Base-by-base conservation (phyloP, 352 stramenopile species). In the Phytophthora meadii region DNA sequence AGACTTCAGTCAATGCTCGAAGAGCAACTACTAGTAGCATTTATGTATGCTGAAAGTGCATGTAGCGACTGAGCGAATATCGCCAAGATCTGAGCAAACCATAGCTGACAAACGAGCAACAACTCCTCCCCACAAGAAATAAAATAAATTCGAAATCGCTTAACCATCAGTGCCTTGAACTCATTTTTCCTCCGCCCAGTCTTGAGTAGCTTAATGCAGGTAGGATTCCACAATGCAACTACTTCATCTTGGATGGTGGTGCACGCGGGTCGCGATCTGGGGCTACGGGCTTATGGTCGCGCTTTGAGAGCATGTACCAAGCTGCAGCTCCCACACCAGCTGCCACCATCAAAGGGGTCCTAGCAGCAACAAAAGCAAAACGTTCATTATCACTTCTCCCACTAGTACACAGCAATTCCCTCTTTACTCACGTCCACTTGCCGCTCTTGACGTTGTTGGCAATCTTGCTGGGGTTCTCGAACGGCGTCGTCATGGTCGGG, bases 301-400 rank as follows among this genome's bases (percentile, higher is more conserved):
- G 69, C 11, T 62, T 50, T 52, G 69, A 65, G 25, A 42, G 47
- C 60, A 81, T 70, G 51, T 76, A 81, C 68, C 65, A 81, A 32
- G 61, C 48, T 6, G 50, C 65, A 28, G 61, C 66, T 46, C 68
- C 72, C 22, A 76, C 37, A 17, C 71, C 71, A 41, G 62, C 71
- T 34, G 60, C 59, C 27, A 70, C 58, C 27, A 81, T 44, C 45
- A 76, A 41, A 2, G 65, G 60, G 5, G 53, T 61, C 6, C 56
- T 77, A 57, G 14, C 9, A 36, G 12, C 24, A 57, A 8, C 36
- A 58, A 27, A 17, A 22, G 22, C 24, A 42, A 40, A 14, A 42
- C 41, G 17, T 22, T 4, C 11, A 46, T 41, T 1, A 66, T 25
- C 17, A 54, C 14, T 36, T 2, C 51, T 36, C 5, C 51, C 14